Evolutionary conservation across 805 yeast genomes (phyloP).

Genomic region (Zygotorulaspora chibaensis): DNA sequence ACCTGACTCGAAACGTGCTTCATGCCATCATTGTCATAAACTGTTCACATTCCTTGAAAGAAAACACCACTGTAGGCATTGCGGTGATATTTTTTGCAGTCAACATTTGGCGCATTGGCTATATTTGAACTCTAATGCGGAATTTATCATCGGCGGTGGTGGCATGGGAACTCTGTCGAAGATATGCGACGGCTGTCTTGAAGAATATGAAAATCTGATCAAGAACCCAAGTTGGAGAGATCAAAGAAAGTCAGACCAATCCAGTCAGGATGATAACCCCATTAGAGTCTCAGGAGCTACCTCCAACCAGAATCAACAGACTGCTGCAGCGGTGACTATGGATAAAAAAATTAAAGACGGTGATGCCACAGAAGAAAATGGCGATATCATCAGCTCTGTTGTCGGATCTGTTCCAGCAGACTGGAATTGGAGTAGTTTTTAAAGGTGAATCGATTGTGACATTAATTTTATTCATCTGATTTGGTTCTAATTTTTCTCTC

Average conservation of each 20-base stretch:
- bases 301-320: background rate
- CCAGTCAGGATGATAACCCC: conserved; percentile 3
- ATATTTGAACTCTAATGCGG: conserved; percentile 54
- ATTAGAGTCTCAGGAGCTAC: background rate
- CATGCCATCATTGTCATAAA: conserved; percentile 66
- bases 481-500: background rate
- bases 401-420: conserved; percentile 61
- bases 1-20: conserved; percentile 58
- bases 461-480: background rate
- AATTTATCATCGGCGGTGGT: conserved; percentile 61
- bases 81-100: conserved; percentile 77
- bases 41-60: conserved; percentile 74
- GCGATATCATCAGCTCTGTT: conserved; percentile 28
- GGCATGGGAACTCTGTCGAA: conserved; percentile 55
- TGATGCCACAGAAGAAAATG: conserved; percentile 8
- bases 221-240: conserved; percentile 21
- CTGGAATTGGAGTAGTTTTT: conserved; percentile 78
- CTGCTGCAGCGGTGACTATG: conserved; percentile 5
- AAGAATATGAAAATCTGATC: conserved; percentile 52
- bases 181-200: conserved; percentile 65
- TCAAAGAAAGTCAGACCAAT: conserved; percentile 10
- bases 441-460: conserved; percentile 11
- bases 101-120: conserved; percentile 57
- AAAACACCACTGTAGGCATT: conserved; percentile 78
- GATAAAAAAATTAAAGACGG: conserved; percentile 4